phyloP scores from a whole-genome alignment of 2,329 filamentous ascomycete genomes.

The Fonsecaea erecta region DNA sequence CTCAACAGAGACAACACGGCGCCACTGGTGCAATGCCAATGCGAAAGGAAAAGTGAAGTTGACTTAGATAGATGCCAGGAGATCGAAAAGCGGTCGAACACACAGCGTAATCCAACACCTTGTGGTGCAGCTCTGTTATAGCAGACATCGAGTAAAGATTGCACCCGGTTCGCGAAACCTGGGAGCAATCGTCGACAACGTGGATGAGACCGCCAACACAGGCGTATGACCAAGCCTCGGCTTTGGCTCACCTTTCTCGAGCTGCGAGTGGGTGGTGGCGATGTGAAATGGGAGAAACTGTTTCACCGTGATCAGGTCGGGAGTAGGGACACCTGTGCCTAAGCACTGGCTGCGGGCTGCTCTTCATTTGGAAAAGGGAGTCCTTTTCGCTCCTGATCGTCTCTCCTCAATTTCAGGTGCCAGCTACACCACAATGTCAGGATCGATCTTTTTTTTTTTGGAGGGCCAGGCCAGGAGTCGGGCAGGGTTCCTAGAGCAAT shows the following conservation, averaged over 20 bases:
- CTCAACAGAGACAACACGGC: no score
- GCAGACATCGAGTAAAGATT: no score
- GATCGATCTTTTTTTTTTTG: background rate
- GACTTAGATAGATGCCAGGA: no score
- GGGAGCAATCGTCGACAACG: no score
- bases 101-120: no score
- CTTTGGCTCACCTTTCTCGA: slow-evolving; percentile 7
- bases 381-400: background rate
- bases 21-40: no score
- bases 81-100: no score
- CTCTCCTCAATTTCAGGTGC: background rate
- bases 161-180: no score
- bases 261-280: slow-evolving; percentile 12
- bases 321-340: slow-evolving; percentile 15
- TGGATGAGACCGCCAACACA: no score
- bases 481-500: background rate
- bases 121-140: no score
- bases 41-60: no score
- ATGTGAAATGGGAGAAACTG: slow-evolving; percentile 33
- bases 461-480: background rate
- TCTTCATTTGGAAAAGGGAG: background rate
- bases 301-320: slow-evolving; percentile 30
- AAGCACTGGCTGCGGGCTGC: slow-evolving; percentile 8
- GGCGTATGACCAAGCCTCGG: background rate
- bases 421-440: background rate